These are phyloP conservation scores for Lenzites betulinus DNA, from an alignment of 768 basidiomycete species.

Conservation along the genomic window DNA sequence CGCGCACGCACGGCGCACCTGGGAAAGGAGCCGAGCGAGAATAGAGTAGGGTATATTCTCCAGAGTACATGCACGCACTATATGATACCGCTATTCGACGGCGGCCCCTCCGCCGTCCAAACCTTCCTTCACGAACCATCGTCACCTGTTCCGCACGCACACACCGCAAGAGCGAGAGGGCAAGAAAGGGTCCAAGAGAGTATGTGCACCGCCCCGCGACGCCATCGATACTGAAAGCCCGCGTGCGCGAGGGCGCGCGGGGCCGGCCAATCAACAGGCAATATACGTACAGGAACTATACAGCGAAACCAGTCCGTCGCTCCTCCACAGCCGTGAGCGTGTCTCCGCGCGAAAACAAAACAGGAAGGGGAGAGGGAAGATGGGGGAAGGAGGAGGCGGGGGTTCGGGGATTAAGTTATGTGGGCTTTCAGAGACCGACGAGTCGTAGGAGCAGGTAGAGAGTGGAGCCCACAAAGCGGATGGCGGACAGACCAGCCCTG, in stretches of 20 bases:
- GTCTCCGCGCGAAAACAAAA: neutral
- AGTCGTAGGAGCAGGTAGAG: conserved; percentile 79
- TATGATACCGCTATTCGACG: neutral
- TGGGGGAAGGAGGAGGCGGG: neutral
- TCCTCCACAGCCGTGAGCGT: neutral
- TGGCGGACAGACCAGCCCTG: conserved; percentile 76
- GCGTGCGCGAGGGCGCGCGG: neutral
- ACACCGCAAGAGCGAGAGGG: neutral
- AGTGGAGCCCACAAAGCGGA: conserved; percentile 79
- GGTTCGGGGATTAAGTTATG: conserved; percentile 9
- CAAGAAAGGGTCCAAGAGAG: no score
- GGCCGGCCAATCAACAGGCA: neutral
- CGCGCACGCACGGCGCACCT: no score
- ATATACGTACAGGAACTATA: conserved; percentile 21
- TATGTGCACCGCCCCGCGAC: conserved; percentile 20
- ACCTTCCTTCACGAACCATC: neutral
- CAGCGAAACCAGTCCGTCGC: conserved; percentile 12
- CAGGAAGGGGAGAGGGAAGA: neutral
- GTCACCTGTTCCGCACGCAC: neutral
- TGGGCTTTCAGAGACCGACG: conserved; percentile 51
- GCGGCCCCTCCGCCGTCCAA: neutral
- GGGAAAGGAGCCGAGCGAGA: neutral
- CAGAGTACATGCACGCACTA: conserved; percentile 15
- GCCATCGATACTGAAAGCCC: conserved; percentile 5
- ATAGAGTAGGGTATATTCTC: conserved; percentile 16